Percentiles rank a stretch among this genome's conserved stretches.
phyloP scores from a whole-genome alignment of 345 rosid species.

The Gossypium australe region DNA sequence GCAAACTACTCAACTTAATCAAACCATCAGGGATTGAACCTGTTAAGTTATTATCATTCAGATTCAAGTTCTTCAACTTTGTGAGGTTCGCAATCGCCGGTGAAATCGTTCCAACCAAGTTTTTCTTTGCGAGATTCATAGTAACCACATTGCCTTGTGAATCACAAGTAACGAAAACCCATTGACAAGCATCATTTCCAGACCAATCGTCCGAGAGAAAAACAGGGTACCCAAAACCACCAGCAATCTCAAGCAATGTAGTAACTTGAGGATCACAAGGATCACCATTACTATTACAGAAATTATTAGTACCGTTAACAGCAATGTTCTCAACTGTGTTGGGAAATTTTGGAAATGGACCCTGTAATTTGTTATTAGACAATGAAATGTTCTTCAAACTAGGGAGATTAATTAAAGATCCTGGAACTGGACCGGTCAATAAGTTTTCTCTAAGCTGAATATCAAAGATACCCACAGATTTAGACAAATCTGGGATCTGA shows the following conservation, averaged over 20 bases:
- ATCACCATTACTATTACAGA: constrained; percentile 32
- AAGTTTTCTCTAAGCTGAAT: constrained; percentile 68
- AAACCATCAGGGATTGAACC: constrained; percentile 59
- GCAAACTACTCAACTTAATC: constrained; percentile 39
- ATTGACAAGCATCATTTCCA: constrained; percentile 65
- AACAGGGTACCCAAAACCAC: constrained; percentile 57
- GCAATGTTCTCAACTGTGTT: constrained; percentile 18
- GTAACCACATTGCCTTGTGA: constrained; percentile 26
- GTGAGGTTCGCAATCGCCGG: constrained; percentile 53
- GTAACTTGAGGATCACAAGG: constrained; percentile 60
- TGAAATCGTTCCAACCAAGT: constrained; percentile 53
- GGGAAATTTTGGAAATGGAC: constrained; percentile 45
- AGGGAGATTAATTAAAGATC: constrained; percentile 30
- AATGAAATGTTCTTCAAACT: constrained; percentile 41
- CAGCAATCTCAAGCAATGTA: constrained; percentile 52
- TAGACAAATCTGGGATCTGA: constrained; percentile 66
- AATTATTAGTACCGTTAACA: constrained; percentile 35
- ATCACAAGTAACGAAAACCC: constrained; percentile 55
- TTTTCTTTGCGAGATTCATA: constrained; percentile 43
- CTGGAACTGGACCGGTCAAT: constrained; percentile 63
- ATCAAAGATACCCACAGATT: constrained; percentile 44
- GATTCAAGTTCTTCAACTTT: constrained; percentile 36
- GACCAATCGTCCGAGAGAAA: constrained; percentile 56
- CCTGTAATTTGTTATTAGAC: constrained; percentile 66
- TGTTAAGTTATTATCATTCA: constrained; percentile 56